These are phyloP conservation scores for Inosperma sp. DNA, from an alignment of 768 basidiomycete genomes.

Conservation along the genomic window DNA sequence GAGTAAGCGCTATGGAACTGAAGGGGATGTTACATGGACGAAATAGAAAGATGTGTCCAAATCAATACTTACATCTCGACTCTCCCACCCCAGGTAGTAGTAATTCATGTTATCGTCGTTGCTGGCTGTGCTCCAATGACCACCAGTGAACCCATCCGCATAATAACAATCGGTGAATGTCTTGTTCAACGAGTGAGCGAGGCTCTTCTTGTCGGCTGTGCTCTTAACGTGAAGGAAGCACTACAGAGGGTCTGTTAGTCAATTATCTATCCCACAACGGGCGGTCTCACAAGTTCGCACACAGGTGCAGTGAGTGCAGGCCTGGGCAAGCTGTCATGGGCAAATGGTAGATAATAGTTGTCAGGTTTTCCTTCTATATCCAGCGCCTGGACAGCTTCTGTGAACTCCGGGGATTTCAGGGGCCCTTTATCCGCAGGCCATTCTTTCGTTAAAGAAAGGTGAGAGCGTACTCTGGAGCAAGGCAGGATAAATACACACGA, in stretches of 20 bases:
- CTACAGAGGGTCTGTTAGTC: slow-evolving; percentile 4
- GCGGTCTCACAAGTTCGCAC: not conserved
- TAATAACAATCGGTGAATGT: slow-evolving; percentile 16
- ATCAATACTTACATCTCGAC: slow-evolving; percentile 4
- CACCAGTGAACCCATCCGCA: slow-evolving; percentile 11
- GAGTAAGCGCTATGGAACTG: slow-evolving; percentile 8
- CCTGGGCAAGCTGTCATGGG: slow-evolving; percentile 4
- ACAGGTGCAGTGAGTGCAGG: slow-evolving; percentile 12
- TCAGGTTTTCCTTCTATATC: slow-evolving; percentile 8
- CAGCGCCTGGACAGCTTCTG: slow-evolving; percentile 6
- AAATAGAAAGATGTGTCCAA: not conserved
- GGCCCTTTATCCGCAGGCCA: slow-evolving; percentile 1
- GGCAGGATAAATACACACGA: not conserved
- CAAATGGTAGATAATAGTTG: slow-evolving; percentile 11
- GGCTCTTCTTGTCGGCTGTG: not conserved
- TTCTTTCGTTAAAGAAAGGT: not conserved
- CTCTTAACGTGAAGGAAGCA: slow-evolving; percentile 8
- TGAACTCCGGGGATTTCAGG: slow-evolving; percentile 1
- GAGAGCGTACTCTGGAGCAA: not conserved
- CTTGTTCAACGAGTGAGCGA: slow-evolving; percentile 9
- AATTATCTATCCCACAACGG: not conserved
- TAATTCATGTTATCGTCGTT: slow-evolving; percentile 11
- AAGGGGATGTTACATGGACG: not conserved
- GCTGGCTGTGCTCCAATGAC: slow-evolving; percentile 11
- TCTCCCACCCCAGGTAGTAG: slow-evolving; percentile 13